phyloP scores from a whole-genome alignment of 2,329 filamentous ascomycete genomes.

The Xylaria digitata region DNA sequence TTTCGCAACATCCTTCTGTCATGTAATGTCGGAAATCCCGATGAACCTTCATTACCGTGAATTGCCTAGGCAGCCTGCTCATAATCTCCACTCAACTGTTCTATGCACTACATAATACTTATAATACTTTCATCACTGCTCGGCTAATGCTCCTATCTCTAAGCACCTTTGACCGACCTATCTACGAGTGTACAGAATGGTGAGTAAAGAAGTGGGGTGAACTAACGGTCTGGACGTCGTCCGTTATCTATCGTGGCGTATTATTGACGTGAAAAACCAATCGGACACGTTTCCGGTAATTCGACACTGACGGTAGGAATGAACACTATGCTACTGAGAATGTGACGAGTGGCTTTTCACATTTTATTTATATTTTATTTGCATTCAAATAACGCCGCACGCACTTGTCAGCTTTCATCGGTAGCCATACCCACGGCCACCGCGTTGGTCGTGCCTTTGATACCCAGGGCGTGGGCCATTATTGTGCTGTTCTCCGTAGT shows the following conservation, averaged over 20 bases:
- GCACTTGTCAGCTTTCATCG: constrained; percentile 21
- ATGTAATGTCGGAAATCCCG: not conserved
- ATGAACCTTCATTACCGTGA: not conserved
- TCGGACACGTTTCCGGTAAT: constrained; percentile 4
- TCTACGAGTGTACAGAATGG: too few species aligned
- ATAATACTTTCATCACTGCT: too few species aligned
- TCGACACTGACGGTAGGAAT: not conserved
- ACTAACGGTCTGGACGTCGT: not conserved
- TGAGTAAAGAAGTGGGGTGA: not conserved
- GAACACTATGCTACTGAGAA: not conserved
- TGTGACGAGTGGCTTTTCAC: constrained; percentile 10
- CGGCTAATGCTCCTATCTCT: too few species aligned
- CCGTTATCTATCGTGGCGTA: not conserved
- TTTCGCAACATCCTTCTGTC: constrained; percentile 3
- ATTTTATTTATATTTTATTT: constrained; percentile 2
- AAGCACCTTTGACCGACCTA: too few species aligned
- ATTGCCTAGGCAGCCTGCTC: too few species aligned
- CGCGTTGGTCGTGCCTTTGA: constrained; percentile 44
- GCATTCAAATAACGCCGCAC: not conserved
- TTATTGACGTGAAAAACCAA: constrained; percentile 3
- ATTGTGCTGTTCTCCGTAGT: constrained; percentile 45
- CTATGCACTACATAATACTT: too few species aligned
- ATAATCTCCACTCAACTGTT: too few species aligned
- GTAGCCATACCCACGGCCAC: constrained; percentile 38
- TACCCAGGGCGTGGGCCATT: constrained; percentile 41